A percentile compares a stretch with the other conserved stretches of the same genome.
These are phyloP conservation scores for Mallotus repandus DNA, from an alignment of 441 rosid species.

Conservation along the genomic window DNA sequence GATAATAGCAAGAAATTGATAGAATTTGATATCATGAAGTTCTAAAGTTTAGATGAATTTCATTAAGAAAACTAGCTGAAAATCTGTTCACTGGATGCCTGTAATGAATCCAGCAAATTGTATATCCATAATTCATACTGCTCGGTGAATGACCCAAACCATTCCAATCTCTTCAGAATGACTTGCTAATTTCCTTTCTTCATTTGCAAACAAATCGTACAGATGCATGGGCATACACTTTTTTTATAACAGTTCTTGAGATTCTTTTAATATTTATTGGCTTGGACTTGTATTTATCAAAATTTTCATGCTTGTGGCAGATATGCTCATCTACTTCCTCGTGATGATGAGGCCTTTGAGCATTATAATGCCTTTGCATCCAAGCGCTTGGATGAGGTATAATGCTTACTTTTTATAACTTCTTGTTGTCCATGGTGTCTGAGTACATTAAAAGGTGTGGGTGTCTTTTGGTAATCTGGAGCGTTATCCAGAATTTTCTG, in stretches of 20 bases:
- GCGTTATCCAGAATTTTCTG: conserved; percentile 4
- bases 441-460: background rate
- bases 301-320: conserved; percentile 38
- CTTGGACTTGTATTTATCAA: conserved; percentile 4
- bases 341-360: conserved; percentile 87
- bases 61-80: background rate
- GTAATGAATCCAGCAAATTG: background rate
- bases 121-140: too few relatives aligned
- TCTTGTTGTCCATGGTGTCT: background rate
- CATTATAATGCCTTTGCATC: conserved; percentile 67
- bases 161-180: background rate
- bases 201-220: too few relatives aligned
- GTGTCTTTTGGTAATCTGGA: background rate
- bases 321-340: conserved; percentile 94
- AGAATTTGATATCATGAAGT: background rate
- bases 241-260: background rate
- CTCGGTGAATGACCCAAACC: background rate
- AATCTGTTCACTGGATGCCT: background rate
- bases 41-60: background rate
- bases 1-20: background rate
- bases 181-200: background rate
- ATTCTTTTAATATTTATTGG: background rate
- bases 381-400: conserved; percentile 96
- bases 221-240: background rate
- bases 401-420: conserved; percentile 5